A percentile compares a stretch with the other conserved stretches of the same genome.
Evolutionary conservation across 352 stramenopile genomes (phyloP).

Genomic region (Pythium apleroticum): DNA sequence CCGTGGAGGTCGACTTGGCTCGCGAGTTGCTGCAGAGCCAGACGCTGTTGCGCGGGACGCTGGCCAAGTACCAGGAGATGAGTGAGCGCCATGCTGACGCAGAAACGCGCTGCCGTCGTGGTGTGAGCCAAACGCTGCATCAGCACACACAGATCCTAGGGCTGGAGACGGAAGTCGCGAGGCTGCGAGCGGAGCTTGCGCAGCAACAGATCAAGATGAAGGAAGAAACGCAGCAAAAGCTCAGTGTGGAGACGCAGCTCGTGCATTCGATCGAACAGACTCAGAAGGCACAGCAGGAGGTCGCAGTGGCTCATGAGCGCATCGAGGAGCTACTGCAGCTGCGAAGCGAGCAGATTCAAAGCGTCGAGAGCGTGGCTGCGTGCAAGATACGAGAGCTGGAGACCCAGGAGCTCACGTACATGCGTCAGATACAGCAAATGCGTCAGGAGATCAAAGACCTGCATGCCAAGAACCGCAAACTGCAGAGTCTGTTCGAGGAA

Average conservation of each 20-base stretch:
- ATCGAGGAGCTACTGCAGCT: neutral
- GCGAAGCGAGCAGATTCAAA: neutral
- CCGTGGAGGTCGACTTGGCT: constrained; percentile 33
- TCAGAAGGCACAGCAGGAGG: neutral
- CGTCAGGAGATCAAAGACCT: constrained; percentile 14
- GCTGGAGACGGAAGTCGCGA: constrained; percentile 3
- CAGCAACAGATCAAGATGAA: neutral
- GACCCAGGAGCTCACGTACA: neutral
- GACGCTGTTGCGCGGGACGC: constrained; percentile 21
- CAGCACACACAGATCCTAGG: constrained; percentile 2
- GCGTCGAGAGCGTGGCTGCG: neutral
- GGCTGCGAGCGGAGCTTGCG: constrained; percentile 5
- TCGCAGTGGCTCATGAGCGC: constrained; percentile 8
- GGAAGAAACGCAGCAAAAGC: neutral
- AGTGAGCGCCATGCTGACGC: constrained; percentile 12
- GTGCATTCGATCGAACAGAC: constrained; percentile 8
- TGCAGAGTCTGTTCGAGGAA: constrained; percentile 26
- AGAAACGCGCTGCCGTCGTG: neutral
- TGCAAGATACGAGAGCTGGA: neutral
- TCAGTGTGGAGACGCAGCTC: constrained; percentile 9
- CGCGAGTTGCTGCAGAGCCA: constrained; percentile 36
- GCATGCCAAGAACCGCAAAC: constrained; percentile 13
- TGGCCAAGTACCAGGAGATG: constrained; percentile 31
- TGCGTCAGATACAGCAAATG: neutral
- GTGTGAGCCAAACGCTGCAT: neutral